Evolutionary conservation across 139 green algal genomes (phyloP), one percentile per base, ranked within the genome.

Genomic region (Chlorella sorokiniana): DNA sequence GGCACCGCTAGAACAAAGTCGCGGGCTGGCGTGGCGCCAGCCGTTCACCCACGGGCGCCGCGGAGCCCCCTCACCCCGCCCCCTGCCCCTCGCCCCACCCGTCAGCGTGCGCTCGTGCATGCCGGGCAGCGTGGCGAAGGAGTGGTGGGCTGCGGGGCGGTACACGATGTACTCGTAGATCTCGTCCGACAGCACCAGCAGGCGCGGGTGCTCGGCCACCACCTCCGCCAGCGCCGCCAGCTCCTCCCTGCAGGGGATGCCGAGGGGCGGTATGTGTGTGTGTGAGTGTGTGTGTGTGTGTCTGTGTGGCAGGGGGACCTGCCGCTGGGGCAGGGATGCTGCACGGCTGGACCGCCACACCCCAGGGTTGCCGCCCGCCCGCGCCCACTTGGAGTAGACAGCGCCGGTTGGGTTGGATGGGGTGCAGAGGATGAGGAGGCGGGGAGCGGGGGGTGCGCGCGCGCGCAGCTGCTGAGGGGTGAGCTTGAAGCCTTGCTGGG

Each of bases 361-460:
- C n/a, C n/a, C n/a, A n/a, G n/a, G n/a, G n/a, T n/a, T n/a, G n/a
- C n/a, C n/a, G n/a, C n/a, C n/a, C n/a, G n/a, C n/a, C n/a, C n/a
- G 4, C 77, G 27, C 70, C 54, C 61, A 91, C 83, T 69, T 83
- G 27, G 88, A 80, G 86, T 98, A 98, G 25, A 98, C 95, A 5
- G 92, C 85, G 8, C 97, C 97, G 4, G 93, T 96, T 40, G 97
- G 97, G 87, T 99, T 99, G 72, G 93, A 97, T 29, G 97, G 97
- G 18, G 96, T 94, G 89, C 96, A 99, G 18, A 99, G 91, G 79
- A 99, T 98, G 77, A 99, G 91, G 64, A 99, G 79, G 31, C 96
- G 89, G n/a, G 5, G 91, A 96, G 27, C 69, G 67, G 0, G 93
- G 92, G 1, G 94, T 98, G 7, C 99, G 88, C 2, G 89, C 89